Evolutionary conservation across 2,329 filamentous ascomycete genomes (phyloP).

Genomic region (Aspergillus hiratsukae): DNA sequence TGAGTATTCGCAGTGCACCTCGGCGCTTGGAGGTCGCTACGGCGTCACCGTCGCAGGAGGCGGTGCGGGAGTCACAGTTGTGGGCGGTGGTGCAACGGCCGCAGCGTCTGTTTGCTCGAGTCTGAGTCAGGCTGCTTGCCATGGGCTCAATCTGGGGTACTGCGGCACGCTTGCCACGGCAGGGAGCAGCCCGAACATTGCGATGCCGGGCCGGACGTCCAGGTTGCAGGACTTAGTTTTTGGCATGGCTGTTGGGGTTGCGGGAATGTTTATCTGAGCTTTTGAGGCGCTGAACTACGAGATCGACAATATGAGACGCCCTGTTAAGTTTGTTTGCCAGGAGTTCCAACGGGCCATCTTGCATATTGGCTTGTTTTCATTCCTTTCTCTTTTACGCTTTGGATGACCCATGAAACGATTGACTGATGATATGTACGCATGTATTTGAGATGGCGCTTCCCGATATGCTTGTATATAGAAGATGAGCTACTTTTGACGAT

Average conservation of each 20-base stretch:
- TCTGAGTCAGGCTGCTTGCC: constrained; percentile 45
- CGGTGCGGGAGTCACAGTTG: constrained; percentile 48
- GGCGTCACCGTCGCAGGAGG: constrained; percentile 49
- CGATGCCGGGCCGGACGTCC: constrained; percentile 27
- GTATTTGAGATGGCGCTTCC: neutral
- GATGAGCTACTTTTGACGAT: neutral
- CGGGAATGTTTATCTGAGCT: constrained; percentile 38
- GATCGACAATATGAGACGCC: neutral
- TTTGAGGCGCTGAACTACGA: constrained; percentile 8
- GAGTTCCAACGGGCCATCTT: neutral
- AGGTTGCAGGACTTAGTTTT: constrained; percentile 40
- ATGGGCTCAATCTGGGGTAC: constrained; percentile 44
- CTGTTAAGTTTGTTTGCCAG: neutral
- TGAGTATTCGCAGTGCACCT: constrained; percentile 43
- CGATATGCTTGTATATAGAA: neutral
- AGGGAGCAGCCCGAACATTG: constrained; percentile 25
- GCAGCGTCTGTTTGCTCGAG: constrained; percentile 45
- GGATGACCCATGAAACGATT: neutral
- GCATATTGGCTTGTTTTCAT: constrained; percentile 4
- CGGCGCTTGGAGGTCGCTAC: constrained; percentile 45
- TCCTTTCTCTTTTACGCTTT: constrained; percentile 3
- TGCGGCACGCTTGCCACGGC: constrained; percentile 32
- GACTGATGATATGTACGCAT: constrained; percentile 3
- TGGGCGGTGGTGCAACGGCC: constrained; percentile 39
- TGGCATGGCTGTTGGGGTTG: constrained; percentile 43